Base-by-base conservation (phyloP, 495 filamentous ascomycete species). In the Tuber borchii region DNA sequence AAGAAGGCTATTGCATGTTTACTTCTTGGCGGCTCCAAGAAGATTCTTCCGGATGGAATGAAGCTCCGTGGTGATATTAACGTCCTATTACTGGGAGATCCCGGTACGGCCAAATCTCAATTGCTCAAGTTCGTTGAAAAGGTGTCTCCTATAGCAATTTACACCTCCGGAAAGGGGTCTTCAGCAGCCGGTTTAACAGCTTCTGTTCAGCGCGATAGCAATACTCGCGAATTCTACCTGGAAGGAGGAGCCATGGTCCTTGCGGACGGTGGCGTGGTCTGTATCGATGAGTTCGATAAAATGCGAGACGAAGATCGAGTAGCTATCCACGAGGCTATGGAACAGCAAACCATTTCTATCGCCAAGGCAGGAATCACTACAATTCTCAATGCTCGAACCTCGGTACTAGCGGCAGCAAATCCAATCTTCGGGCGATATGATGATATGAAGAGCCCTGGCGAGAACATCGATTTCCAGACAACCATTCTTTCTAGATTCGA, bases 271-370 rank as follows among this genome's bases (percentile, higher is more conserved):
- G 96, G 96, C 81, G 96, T 98, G 12, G 96, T 98, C 34, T 99
- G 96, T 86, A 99, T 99, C 84, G 96, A 99, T 83, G 96, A 99
- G 84, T 99, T 99, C 84, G 96, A 99, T 86, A 99, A 99, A 87
- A 99, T 99, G 96, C 89, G 96, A 75, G 96, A 99, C 84, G 96
- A 99, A 84, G 96, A 99, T 79, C 90, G 96, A 78, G 96, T 99
- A 34, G 96, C 96, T 14, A 99, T 99, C 84, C 96, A 99, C 87
- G 96, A 99, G 88, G 96, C 96, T 75, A 99, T 99, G 96, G 96
- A 99, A 82, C 96, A 99, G 85, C 96, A 99, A 85, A 99, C 96
- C 10, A 99, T 99, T 75, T 99, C 96, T 16, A 98, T 99, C 81
- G 96, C 96, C 78, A 99, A 99, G 85, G 96, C 96, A 7, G 96